Percentiles rank a stretch among this genome's conserved stretches.
Conservation (phyloP, 352 stramenopile genomes). For the Blastocystis sp. region DNA sequence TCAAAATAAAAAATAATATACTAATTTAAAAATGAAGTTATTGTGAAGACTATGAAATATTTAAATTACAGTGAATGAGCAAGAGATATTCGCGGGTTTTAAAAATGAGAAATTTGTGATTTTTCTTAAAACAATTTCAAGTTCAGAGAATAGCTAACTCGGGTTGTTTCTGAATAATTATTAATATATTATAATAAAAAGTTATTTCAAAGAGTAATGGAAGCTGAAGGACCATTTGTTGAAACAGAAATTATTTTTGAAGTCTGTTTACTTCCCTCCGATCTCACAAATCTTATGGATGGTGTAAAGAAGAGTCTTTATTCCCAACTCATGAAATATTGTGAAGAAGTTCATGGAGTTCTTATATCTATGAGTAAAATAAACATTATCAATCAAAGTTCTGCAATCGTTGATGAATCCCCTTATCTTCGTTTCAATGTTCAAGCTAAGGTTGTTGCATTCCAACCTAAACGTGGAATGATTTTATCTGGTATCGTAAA, state of each 20-base stretch:
- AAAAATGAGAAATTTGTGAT: too few relatives aligned
- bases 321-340: slow-evolving; percentile 19
- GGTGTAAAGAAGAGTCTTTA: slow-evolving; percentile 34
- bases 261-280: slow-evolving; percentile 26
- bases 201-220: too few relatives aligned
- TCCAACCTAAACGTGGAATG: slow-evolving; percentile 28
- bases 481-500: slow-evolving; percentile 25
- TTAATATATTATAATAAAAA: too few relatives aligned
- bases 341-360: slow-evolving; percentile 20
- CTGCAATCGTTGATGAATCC: slow-evolving; percentile 33
- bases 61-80: too few relatives aligned
- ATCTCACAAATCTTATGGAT: slow-evolving; percentile 33
- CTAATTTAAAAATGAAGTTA: too few relatives aligned
- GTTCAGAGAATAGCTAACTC: too few relatives aligned
- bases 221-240: too few relatives aligned
- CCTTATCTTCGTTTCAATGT: slow-evolving; percentile 35
- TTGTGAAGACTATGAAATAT: too few relatives aligned
- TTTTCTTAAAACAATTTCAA: too few relatives aligned
- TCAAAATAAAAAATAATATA: too few relatives aligned
- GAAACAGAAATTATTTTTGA: slow-evolving; percentile 36
- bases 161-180: too few relatives aligned
- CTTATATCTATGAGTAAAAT: slow-evolving; percentile 31
- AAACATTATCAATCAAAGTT: slow-evolving; percentile 23
- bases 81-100: too few relatives aligned
- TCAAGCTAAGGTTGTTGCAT: slow-evolving; percentile 26